Evolutionary conservation across 176 grass and related monocot genomes (phyloP).

Genomic region (Urochloa ruziziensis): DNA sequence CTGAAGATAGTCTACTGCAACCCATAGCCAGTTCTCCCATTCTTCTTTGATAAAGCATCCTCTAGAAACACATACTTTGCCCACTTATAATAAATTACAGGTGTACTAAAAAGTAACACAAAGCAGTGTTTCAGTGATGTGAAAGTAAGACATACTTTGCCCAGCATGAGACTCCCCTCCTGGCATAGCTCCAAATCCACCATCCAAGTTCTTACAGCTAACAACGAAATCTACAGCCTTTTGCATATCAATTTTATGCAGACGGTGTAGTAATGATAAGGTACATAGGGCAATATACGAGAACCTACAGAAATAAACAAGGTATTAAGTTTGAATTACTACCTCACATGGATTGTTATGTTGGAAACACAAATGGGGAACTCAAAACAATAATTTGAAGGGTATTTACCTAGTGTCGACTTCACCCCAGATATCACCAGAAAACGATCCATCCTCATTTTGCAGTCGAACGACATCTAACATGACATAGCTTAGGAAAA

Average conservation of each 20-base stretch:
- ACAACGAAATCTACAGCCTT: constrained; percentile 85
- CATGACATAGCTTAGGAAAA: constrained; percentile 48
- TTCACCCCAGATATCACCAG: constrained; percentile 97
- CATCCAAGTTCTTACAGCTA: constrained; percentile 95
- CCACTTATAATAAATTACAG: background rate
- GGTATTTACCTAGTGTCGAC: constrained; percentile 79
- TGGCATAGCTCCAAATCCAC: constrained; percentile 84
- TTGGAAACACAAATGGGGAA: background rate
- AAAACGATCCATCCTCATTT: constrained; percentile 93
- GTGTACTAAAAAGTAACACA: constrained; percentile 13
- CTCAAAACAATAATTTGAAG: background rate
- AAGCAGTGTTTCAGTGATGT: background rate
- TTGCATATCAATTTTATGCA: constrained; percentile 81
- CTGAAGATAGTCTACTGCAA: background rate
- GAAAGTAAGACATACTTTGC: constrained; percentile 65
- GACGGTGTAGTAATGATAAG: constrained; percentile 62
- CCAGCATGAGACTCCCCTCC: constrained; percentile 92
- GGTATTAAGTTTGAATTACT: background rate
- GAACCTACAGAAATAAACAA: constrained; percentile 59
- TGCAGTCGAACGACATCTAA: constrained; percentile 72
- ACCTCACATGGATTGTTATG: background rate
- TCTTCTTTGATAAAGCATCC: constrained; percentile 7
- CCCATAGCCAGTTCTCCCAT: background rate
- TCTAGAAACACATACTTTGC: background rate
- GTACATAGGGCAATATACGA: constrained; percentile 83